These are phyloP conservation scores for Xylaria castorea DNA, from an alignment of 495 filamentous ascomycete genomes.

Conservation along the genomic window DNA sequence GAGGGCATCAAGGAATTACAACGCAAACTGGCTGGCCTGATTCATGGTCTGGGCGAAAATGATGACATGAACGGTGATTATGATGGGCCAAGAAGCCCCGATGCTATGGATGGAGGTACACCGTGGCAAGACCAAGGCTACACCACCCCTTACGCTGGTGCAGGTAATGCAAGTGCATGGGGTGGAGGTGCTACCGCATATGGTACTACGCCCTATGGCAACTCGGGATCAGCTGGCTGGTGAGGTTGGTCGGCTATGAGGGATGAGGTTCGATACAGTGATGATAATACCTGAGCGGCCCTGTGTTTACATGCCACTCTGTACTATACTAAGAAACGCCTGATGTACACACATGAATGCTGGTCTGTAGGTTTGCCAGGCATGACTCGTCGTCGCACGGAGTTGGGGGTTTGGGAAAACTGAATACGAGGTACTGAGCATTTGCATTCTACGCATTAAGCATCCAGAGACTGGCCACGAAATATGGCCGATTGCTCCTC, in stretches of 20 bases:
- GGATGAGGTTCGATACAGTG: neutral
- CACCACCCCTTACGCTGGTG: conserved; percentile 75
- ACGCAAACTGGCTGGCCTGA: conserved; percentile 84
- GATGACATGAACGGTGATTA: conserved; percentile 63
- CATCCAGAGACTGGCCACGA: neutral
- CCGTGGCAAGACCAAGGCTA: conserved; percentile 69
- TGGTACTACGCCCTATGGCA: conserved; percentile 69
- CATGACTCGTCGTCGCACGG: conserved; percentile 29
- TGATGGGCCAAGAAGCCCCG: conserved; percentile 67
- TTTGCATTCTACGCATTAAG: conserved; percentile 18
- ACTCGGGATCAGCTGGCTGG: conserved; percentile 40
- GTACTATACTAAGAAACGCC: conserved; percentile 29
- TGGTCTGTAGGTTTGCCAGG: conserved; percentile 17
- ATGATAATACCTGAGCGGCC: conserved; percentile 18
- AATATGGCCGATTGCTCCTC: neutral
- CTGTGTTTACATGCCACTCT: conserved; percentile 11
- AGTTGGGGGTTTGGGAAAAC: conserved; percentile 32
- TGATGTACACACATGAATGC: conserved; percentile 8
- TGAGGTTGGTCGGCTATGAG: conserved; percentile 13
- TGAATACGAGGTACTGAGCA: conserved; percentile 4
- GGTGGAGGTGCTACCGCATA: conserved; percentile 69
- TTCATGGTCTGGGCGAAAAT: conserved; percentile 69
- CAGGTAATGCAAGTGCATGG: conserved; percentile 67
- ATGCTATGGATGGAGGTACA: conserved; percentile 59
- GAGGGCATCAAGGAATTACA: conserved; percentile 90